Evolutionary conservation across 345 rosid species (phyloP).

Genomic region (Cardamine chenopodiifolia): DNA sequence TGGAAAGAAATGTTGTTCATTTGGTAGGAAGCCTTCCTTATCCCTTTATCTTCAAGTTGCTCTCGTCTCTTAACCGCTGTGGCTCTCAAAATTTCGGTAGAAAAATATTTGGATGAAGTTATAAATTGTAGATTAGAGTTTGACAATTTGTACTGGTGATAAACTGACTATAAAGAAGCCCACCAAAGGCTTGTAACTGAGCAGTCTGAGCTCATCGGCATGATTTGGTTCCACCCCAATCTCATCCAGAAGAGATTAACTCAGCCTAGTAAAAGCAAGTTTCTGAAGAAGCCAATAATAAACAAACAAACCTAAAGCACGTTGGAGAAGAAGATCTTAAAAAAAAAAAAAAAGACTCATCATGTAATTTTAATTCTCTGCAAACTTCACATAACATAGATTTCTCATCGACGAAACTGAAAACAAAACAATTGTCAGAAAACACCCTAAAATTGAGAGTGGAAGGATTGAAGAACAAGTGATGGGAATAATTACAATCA

Average conservation of each 20-base stretch:
- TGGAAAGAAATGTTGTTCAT: slow-evolving; percentile 52
- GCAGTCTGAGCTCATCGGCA: too few species aligned
- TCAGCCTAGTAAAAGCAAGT: slow-evolving; percentile 11
- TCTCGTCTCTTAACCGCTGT: slow-evolving; percentile 33
- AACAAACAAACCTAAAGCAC: not conserved
- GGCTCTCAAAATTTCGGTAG: slow-evolving; percentile 41
- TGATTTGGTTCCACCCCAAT: too few species aligned
- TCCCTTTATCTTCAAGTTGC: slow-evolving; percentile 40
- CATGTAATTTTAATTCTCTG: not conserved
- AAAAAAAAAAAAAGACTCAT: not conserved
- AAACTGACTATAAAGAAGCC: slow-evolving; percentile 3
- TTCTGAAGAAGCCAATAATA: slow-evolving; percentile 14
- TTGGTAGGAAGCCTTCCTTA: slow-evolving; percentile 49
- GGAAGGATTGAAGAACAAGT: not conserved
- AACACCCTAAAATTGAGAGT: not conserved
- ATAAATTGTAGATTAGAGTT: not conserved
- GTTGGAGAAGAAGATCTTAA: slow-evolving; percentile 2
- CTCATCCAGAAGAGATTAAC: not conserved
- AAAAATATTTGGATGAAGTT: not conserved
- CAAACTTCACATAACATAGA: slow-evolving; percentile 13
- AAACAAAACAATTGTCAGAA: not conserved
- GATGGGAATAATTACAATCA: not conserved
- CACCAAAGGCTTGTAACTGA: too few species aligned
- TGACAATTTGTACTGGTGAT: not conserved
- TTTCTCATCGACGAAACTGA: not conserved